phyloP scores from a whole-genome alignment of 495 filamentous ascomycete genomes.

The Lentithecium fluviatile region DNA sequence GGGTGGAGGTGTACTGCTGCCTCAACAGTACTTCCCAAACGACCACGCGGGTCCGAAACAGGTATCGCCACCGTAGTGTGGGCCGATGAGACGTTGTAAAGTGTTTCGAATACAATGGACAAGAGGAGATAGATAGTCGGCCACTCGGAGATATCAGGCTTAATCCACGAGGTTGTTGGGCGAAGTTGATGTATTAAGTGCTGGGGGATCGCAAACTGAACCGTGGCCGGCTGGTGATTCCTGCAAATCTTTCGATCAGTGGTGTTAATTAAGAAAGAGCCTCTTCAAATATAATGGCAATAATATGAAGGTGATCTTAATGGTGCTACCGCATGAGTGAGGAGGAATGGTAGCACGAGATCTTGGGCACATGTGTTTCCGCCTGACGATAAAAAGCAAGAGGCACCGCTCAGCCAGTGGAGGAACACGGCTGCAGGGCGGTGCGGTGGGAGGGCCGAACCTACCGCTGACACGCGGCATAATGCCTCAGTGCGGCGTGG shows the following conservation, averaged over 20 bases:
- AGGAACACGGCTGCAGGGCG: slow-evolving; percentile 13
- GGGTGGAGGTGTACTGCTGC: slow-evolving; percentile 10
- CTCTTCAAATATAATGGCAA: slow-evolving; percentile 34
- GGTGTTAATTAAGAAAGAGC: slow-evolving; percentile 32
- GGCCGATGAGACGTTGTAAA: slow-evolving; percentile 17
- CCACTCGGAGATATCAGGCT: slow-evolving; percentile 24
- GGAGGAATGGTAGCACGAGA: slow-evolving; percentile 33
- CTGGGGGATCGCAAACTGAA: slow-evolving; percentile 29
- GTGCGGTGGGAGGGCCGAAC: slow-evolving; percentile 5
- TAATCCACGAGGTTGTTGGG: slow-evolving; percentile 27
- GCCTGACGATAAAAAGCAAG: slow-evolving; percentile 22
- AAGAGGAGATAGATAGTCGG: slow-evolving; percentile 7
- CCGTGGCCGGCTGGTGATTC: slow-evolving; percentile 20
- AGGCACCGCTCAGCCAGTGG: slow-evolving; percentile 13
- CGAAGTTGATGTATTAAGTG: slow-evolving; percentile 32
- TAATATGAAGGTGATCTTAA: slow-evolving; percentile 35
- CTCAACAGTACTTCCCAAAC: slow-evolving; percentile 15
- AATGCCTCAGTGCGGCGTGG: slow-evolving; percentile 21
- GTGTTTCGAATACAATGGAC: slow-evolving; percentile 31
- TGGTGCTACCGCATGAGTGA: slow-evolving; percentile 34
- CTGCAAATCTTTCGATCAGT: slow-evolving; percentile 21
- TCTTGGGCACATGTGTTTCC: slow-evolving; percentile 23
- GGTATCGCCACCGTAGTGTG: slow-evolving; percentile 15
- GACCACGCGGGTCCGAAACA: slow-evolving; percentile 4
- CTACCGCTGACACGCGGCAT: slow-evolving; percentile 31